Percentiles rank a stretch among this genome's conserved stretches.
Conservation (phyloP, 1,284 basidiomycete species). For the Ceratobasidium sp. region DNA sequence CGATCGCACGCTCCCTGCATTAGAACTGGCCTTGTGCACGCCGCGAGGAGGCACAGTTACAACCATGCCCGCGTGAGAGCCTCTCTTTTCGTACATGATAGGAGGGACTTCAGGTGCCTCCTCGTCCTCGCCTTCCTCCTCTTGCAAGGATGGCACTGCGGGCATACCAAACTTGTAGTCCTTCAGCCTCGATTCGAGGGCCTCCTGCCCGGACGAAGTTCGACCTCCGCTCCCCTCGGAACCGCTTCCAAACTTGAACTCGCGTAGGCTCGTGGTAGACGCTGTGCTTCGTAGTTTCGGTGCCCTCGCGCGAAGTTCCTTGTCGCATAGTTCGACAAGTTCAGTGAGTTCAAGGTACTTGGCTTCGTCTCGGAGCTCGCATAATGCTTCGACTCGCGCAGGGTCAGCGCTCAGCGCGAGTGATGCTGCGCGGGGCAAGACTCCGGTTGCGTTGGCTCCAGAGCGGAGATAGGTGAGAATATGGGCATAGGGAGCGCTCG, state of each 20-base stretch:
- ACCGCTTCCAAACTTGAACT: constrained; percentile 23
- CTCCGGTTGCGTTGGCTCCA: constrained; percentile 55
- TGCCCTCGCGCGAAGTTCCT: constrained; percentile 46
- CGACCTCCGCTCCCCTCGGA: background rate
- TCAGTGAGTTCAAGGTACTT: constrained; percentile 56
- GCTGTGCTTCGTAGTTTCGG: constrained; percentile 19
- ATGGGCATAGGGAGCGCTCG: constrained; percentile 73
- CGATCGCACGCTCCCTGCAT: background rate
- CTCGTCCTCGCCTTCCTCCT: background rate
- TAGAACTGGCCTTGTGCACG: background rate
- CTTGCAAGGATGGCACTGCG: background rate
- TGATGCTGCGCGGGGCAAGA: constrained; percentile 59
- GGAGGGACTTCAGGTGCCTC: background rate
- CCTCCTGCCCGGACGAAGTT: constrained; percentile 5
- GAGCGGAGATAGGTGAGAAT: constrained; percentile 73
- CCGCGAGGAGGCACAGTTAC: constrained; percentile 18
- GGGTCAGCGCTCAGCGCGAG: constrained; percentile 56
- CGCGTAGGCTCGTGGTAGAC: constrained; percentile 13
- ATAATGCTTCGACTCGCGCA: constrained; percentile 63
- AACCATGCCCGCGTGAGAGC: constrained; percentile 26
- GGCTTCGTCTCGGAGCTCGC: constrained; percentile 77
- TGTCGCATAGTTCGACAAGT: constrained; percentile 38
- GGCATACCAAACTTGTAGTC: constrained; percentile 25
- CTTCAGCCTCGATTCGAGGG: constrained; percentile 2
- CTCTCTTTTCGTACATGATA: constrained; percentile 25